A percentile compares a stretch with the other conserved stretches of the same genome.
Evolutionary conservation across 139 green algal species (phyloP).

Genomic region (Chlorella ohadii): DNA sequence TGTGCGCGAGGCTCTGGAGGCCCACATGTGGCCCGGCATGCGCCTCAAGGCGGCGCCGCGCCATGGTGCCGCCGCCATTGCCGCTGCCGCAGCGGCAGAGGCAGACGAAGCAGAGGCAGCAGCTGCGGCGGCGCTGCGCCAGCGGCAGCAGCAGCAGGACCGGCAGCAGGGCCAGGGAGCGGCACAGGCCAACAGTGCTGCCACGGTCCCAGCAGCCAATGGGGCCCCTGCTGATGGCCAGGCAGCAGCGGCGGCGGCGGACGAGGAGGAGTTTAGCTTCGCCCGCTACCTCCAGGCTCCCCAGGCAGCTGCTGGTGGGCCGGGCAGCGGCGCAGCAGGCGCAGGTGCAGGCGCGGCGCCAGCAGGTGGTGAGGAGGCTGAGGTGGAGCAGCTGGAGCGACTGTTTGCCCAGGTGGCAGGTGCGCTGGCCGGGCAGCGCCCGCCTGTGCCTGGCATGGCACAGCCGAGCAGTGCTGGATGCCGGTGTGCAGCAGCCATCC

Average conservation of each 20-base stretch:
- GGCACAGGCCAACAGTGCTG: too few species aligned
- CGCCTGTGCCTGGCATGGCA: too few species aligned
- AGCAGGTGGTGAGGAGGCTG: background rate
- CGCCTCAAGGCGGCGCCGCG: slow-evolving; percentile 18
- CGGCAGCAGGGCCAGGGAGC: too few species aligned
- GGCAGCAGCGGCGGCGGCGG: background rate
- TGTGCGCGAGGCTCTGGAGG: slow-evolving; percentile 63
- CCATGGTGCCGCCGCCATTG: background rate
- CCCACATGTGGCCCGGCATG: slow-evolving; percentile 66
- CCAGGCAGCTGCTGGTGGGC: background rate
- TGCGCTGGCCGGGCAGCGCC: too few species aligned
- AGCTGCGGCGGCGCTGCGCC: too few species aligned
- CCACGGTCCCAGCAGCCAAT: background rate
- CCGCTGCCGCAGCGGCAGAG: background rate
- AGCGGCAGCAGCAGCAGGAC: too few species aligned
- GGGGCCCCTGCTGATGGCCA: background rate
- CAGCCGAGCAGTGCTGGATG: too few species aligned
- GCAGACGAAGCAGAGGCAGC: background rate
- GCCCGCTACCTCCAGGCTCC: slow-evolving; percentile 3
- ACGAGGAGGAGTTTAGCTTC: background rate
- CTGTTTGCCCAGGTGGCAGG: slow-evolving; percentile 12
- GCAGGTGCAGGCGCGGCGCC: background rate
- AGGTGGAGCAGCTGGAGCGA: slow-evolving; percentile 25
- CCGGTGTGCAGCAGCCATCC: too few species aligned
- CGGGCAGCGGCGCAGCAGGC: background rate